Evolutionary conservation across 768 basidiomycete species (phyloP), one percentile per base, ranked within the genome.

Genomic region (Collybiopsis confluens): DNA sequence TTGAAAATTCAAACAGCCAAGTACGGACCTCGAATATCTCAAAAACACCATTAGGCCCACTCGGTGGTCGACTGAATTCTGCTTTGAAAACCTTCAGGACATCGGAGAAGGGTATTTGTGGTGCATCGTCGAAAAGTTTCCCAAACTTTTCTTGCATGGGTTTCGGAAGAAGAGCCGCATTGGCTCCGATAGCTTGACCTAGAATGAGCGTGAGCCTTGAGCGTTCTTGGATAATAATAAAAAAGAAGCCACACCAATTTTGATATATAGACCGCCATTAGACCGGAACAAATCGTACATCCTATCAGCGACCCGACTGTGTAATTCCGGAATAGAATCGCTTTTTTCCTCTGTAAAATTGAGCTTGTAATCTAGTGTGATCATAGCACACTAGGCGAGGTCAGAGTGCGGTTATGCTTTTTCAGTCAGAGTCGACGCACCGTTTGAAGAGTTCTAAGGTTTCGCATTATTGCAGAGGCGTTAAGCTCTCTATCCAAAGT

Each of bases 191-290:
- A 3, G 85, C 83, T 67, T 91, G 90, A 4, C 88, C 85, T 75
- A 41, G 7, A 41, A 46, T 23, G 16, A n/a, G 50, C 52, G 42
- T 30, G 18, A 47, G 42, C 40, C 48, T 10, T 28, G 53, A 33
- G 21, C 44, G 3, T 23, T 55, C 62, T 28, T 13, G 15, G 8
- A 36, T 23, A 6, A 13, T 33, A 5, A 33, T 33, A 13, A 33
- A 37, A 21, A 48, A 35, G 30, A 53, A 28, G 18, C 57, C 74
- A 54, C 45, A 75, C 88, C 90, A 42, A 92, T 86, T 66, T 93
- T 92, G 61, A 92, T 88, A 65, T 91, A 93, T 2, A 93, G 71
- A 5, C 90, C 90, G 8, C 90, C 89, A 68, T 96, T 96, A 37
- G 81, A 80, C 0, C 82, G 85, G 61, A 93, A 81, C 43, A 97